Base-by-base conservation (phyloP, 768 basidiomycete genomes). In the Fomitopsis serialis region DNA sequence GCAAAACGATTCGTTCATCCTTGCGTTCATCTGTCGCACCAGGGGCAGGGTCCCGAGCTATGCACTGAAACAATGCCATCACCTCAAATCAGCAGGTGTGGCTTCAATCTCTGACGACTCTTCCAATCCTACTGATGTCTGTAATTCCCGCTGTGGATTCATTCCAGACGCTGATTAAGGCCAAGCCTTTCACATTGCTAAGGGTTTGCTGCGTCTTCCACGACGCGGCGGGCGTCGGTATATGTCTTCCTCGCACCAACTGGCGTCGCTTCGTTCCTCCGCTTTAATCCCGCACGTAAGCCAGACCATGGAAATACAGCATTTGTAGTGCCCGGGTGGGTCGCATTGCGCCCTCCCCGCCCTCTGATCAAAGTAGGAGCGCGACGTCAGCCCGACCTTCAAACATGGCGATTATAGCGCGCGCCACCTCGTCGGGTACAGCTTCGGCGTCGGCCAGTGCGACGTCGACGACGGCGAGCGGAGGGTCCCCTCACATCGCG, bases 401-500 rank as follows among this genome's bases (percentile, higher is more conserved):
- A 32, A 32, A 32, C 11, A 40, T 40, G 37, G 37, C 37, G 19
- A 19, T 40, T 6, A 40, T 19, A 7, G 8, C 6, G 37, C 13
- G 37, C 15, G 37, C 37, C 37, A 19, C 37, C 6, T 17, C 37
- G 37, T 40, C 37, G 37, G 19, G 7, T 15, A 15, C 19, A 17
- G 37, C 37, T 17, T 40, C 37, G 37, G 37, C 37, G 19, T 40
- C 37, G 37, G 37, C 37, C 15, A 6, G 7, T 19, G 37, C 37
- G 15, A 40, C 37, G 13, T 40, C 19, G 37, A 17, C 37, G 37
- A 17, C 37, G 5, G 6, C 37, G 15, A 40, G 19, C 19, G 37
- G 13, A 40, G 15, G 19, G 37, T 61, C 60, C 7, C 50, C 56
- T 11, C 42, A 48, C 32, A 45, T 61, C 6, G 57, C 60, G 8